These are phyloP conservation scores for Ophioceras dolichostomum DNA, from an alignment of 2,329 filamentous ascomycete species.

Conservation along the genomic window DNA sequence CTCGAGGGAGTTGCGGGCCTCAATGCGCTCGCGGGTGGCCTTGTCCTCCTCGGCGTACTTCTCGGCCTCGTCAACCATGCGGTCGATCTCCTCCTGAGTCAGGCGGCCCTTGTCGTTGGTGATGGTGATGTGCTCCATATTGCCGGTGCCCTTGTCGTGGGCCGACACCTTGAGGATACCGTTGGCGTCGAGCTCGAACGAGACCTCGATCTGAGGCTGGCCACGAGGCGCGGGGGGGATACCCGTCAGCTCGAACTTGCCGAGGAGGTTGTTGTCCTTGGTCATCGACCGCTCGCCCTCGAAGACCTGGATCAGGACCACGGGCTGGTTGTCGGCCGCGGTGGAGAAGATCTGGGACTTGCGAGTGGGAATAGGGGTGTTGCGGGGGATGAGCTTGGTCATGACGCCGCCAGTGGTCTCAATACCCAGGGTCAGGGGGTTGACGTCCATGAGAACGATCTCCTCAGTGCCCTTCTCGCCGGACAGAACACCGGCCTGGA, in stretches of 20 bases:
- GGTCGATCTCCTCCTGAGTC: conserved; percentile 92
- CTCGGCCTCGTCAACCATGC: conserved; percentile 97
- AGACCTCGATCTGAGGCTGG: conserved; percentile 96
- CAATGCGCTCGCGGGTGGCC: conserved; percentile 91
- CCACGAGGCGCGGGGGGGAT: conserved; percentile 93
- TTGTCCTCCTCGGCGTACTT: conserved; percentile 99
- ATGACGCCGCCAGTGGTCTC: conserved; percentile 96
- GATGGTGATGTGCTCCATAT: conserved; percentile 95
- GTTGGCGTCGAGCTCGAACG: conserved; percentile 96
- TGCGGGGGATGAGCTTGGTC: conserved; percentile 91
- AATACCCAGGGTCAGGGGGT: conserved; percentile 91
- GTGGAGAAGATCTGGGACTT: conserved; percentile 98
- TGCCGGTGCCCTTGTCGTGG: conserved; percentile 95
- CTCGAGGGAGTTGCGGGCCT: conserved; percentile 91
- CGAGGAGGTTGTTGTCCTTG: conserved; percentile 93
- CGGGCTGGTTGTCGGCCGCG: conserved; percentile 90
- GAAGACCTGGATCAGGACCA: conserved; percentile 88
- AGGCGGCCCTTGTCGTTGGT: conserved; percentile 99
- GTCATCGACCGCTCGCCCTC: conserved; percentile 91
- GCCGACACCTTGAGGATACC: conserved; percentile 96
- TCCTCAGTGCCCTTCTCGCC: conserved; percentile 73
- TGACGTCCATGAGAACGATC: conserved; percentile 92
- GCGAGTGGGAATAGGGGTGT: conserved; percentile 88
- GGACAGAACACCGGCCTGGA: conserved; percentile 91
- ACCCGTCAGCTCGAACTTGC: conserved; percentile 95